Evolutionary conservation across 768 basidiomycete species (phyloP).

Genomic region (Suillus bovinus): DNA sequence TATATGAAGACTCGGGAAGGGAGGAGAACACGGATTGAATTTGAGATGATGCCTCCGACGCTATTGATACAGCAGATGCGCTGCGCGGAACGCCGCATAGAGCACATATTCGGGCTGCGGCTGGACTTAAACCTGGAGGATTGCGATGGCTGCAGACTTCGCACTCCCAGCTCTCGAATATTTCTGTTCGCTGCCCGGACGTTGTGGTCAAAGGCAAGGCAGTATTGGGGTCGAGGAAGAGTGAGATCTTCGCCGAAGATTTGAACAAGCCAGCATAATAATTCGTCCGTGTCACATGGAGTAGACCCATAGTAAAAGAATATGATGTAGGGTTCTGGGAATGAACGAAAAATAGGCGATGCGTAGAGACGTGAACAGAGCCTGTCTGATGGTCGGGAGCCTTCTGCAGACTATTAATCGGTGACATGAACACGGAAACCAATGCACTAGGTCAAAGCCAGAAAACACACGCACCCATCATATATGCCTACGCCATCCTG

Average conservation of each 20-base stretch:
- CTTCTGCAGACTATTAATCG: slow-evolving; percentile 69
- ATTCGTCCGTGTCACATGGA: slow-evolving; percentile 72
- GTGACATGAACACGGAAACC: slow-evolving; percentile 18
- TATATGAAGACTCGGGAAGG: slow-evolving; percentile 38
- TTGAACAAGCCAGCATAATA: slow-evolving; percentile 89
- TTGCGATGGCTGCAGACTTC: slow-evolving; percentile 87
- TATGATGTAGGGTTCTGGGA: slow-evolving; percentile 42
- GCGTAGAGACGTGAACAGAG: slow-evolving; percentile 70
- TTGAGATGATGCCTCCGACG: slow-evolving; percentile 19
- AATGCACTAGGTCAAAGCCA: slow-evolving; percentile 6
- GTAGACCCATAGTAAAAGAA: slow-evolving; percentile 72
- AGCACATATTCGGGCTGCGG: slow-evolving; percentile 66
- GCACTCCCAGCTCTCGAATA: slow-evolving; percentile 74
- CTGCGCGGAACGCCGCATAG: slow-evolving; percentile 80
- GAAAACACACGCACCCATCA: slow-evolving; percentile 65
- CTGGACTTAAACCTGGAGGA: slow-evolving; percentile 70
- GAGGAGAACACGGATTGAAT: slow-evolving; percentile 40
- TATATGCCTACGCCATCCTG: slow-evolving; percentile 90
- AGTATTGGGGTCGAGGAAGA: slow-evolving; percentile 51
- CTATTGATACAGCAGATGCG: slow-evolving; percentile 30
- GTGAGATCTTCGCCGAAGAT: slow-evolving; percentile 86
- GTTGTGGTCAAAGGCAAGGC: slow-evolving; percentile 27
- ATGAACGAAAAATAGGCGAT: slow-evolving; percentile 85
- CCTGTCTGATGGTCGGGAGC: slow-evolving; percentile 78
- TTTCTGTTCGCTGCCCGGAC: slow-evolving; percentile 29